Evolutionary conservation across 306 rosid species (phyloP), one percentile per base, ranked within the genome.

Genomic region (Benincasa hispida): DNA sequence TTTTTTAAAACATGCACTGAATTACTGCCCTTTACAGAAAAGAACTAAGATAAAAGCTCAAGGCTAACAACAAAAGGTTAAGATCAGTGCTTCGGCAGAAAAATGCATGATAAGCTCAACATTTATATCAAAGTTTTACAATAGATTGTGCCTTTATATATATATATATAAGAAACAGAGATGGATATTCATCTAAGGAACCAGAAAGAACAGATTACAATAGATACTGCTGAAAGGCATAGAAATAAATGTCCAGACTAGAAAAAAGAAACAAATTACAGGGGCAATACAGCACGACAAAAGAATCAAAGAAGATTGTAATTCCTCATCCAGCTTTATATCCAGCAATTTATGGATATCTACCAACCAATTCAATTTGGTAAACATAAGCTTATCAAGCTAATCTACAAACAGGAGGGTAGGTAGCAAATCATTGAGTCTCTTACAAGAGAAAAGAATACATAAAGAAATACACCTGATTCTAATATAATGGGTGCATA

Each of bases 1-100:
- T 30, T 82, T 62, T 82, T 67, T n/a, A 17, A 72, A 15, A 18
- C 39, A 67, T 2, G 21, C 27, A 19, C 73, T 67, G 81, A 17
- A 27, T 63, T 78, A 32, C 63, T 47, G 15, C 72, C 27, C n/a
- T 35, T 55, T 74, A 74, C 21, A 35, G 28, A 53, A 74, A 34
- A 35, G 19, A 18, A 39, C 8, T 2, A 48, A 74, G 70, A 51
- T 13, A 68, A 37, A 37, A 53, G 57, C 41, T 60, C 35, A 32
- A 32, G 35, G 35, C 35, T 32, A 32, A 32, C 35, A 32, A 32
- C 35, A 32, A 32, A 32, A 41, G 47, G 47, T 10, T 10, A 1
- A 39, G 8, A 58, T 32, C 37, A 18, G 42, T 25, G 27, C 21
- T 27, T 28, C 3, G 0, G 13, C 41, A n/a, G 3, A n/a, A 19